Base-by-base conservation (phyloP, 495 filamentous ascomycete genomes). In the Penicillium dipodomyicola region DNA sequence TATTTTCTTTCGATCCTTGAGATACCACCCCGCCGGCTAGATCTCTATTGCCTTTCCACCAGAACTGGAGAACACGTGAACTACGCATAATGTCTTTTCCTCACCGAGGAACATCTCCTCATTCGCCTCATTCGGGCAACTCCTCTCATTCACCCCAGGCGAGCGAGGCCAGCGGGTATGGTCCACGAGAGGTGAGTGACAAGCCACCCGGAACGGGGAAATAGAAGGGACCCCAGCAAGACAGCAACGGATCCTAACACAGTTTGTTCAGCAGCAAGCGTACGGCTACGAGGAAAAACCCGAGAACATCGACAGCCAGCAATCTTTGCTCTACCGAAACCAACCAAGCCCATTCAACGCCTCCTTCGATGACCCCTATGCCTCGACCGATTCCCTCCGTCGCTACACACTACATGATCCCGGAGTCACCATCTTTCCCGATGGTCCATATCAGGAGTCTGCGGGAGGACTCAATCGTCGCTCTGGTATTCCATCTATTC, bases 341-440 rank as follows among this genome's bases (percentile, higher is more conserved):
- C 82, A 82, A 47, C 78, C 80, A 5, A 82, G 82, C 52, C 80
- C 80, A 37, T 80, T 82, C 63, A 72, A 74, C 46, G 75, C 75
- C 23, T 81, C 83, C 45, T 92, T 89, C 70, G 89, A 92, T 61
- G 88, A 90, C 65, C 81, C 90, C 8, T 96, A 96, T 73, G 84
- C 84, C 30, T 77, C 76, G 14, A 60, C 63, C 55, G 72, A 73
- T 58, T 70, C 70, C 42, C 57, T 70, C 25, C 69, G 69, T 23
- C 72, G 72, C 33, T 74, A 74, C 40, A 72, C 70, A 22, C 57
- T 74, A 14, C 70, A 73, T 10, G 72, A 74, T 45, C 61, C 70
- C 12, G 70, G 70, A 2, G 59, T 65, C 33, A 67, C 68, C 17
- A 63, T 67, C 35, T 74, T 73, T 49, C 64, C 70, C 10, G 82